Evolutionary conservation across 2,329 filamentous ascomycete species (phyloP), one percentile per base, ranked within the genome.

Genomic region (Neodidymelliopsis sp.): DNA sequence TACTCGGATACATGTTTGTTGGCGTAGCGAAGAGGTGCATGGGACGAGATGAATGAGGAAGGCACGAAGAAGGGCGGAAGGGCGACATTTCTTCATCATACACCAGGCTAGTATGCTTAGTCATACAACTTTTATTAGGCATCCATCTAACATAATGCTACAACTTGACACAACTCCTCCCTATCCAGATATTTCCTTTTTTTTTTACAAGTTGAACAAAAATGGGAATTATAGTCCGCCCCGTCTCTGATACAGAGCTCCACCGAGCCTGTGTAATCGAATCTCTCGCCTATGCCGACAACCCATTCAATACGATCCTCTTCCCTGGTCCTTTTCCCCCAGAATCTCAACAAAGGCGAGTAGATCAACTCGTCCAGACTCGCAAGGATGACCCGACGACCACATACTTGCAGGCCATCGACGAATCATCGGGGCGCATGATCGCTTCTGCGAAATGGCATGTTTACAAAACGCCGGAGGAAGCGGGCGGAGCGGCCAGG

Each of bases 361-460:
- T 47, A 5, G 37, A 47, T 2, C 37, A 34, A 4, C 9, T 52
- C 10, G 22, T 35, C 10, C 33, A 47, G 16, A 39, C 35, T 30
- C 42, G 43, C 2, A 30, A 39, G 4, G 34, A 47, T 12, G 38
- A 52, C 10, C 30, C 40, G 3, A 56, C 56, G 5, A 36, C 28
- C 0, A 27, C 38, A 5, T 65, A 60, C 20, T 23, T 66, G 4
- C 61, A 70, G 43, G 63, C 56, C 23, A 55, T 65, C 13, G 63
- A 71, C 29, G 55, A 60, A 35, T 57, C 57, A 4, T 58, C 57
- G 1, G 51, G 50, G 6, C 54, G 65, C n/a, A 59, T 66, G 40
- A 57, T 67, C 4, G 65, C 65, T 1, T 65, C 63, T 24, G 56
- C 66, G 2, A 67, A 70, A 36, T 71, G 65, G 65, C 52, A 64